Percentiles rank a stretch among this genome's conserved stretches.
phyloP scores from a whole-genome alignment of 2,329 filamentous ascomycete genomes.

The Peltaster fructicola region DNA sequence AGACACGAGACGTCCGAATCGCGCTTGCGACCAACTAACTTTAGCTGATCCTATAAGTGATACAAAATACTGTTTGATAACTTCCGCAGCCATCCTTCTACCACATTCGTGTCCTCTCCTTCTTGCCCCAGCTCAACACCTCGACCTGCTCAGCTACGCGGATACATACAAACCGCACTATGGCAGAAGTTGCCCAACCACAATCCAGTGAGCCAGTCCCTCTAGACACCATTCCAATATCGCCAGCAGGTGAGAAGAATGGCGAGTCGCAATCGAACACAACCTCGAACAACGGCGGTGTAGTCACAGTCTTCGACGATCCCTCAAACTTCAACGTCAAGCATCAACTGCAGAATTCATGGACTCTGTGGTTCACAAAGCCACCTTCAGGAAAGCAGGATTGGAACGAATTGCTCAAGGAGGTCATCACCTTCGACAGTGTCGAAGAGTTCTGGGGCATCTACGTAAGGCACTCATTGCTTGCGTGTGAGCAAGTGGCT shows the following conservation, averaged over 20 bases:
- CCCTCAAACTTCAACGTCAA: conserved; percentile 99
- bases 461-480: conserved; percentile 52
- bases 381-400: conserved; percentile 88
- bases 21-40: no score
- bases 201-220: conserved; percentile 26
- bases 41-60: no score
- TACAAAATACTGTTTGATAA: no score
- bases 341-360: conserved; percentile 91
- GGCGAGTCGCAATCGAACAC: conserved; percentile 24
- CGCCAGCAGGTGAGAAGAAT: conserved; percentile 29
- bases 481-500: conserved; percentile 1
- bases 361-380: conserved; percentile 99
- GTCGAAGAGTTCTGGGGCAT: conserved; percentile 99
- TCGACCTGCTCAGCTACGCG: no score
- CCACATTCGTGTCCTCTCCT: no score
- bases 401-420: conserved; percentile 96
- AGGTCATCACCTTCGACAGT: conserved; percentile 96
- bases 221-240: conserved; percentile 39
- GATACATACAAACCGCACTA: no score
- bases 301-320: conserved; percentile 93
- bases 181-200: conserved; percentile 18
- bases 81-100: no score
- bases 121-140: no score
- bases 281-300: conserved; percentile 32
- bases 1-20: no score